Conservation (phyloP, 2,329 filamentous ascomycete genomes). For the Reticulascus tulasneorum region DNA sequence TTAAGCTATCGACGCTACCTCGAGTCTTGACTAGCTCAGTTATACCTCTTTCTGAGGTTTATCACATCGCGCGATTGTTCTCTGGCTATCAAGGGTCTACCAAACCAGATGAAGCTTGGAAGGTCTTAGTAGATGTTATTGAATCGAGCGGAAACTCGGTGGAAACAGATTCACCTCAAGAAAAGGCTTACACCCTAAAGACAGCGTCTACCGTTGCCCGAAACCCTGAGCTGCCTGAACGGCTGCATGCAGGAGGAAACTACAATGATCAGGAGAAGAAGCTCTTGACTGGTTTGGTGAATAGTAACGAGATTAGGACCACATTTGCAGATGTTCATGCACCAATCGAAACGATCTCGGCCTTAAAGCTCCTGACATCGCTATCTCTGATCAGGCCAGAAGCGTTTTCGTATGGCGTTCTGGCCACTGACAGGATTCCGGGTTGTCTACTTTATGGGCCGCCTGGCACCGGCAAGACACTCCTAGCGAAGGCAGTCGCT, state of each 20-base stretch:
- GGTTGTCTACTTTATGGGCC: conserved; percentile 86
- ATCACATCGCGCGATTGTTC: conserved; percentile 28
- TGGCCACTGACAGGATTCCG: conserved; percentile 86
- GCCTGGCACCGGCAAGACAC: conserved; percentile 73
- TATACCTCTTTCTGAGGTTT: conserved; percentile 34
- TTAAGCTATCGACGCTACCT: conserved; percentile 16
- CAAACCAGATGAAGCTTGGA: conserved; percentile 3
- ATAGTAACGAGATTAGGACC: conserved; percentile 76
- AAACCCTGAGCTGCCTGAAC: conserved; percentile 13
- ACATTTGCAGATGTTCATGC: conserved; percentile 87
- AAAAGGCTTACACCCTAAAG: conserved; percentile 7
- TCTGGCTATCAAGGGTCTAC: conserved; percentile 10
- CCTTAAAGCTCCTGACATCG: conserved; percentile 83
- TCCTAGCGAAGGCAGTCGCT: conserved; percentile 65
- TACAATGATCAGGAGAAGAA: conserved; percentile 78
- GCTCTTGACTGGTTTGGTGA: conserved; percentile 75
- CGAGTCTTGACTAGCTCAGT: conserved; percentile 20
- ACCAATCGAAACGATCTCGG: conserved; percentile 75
- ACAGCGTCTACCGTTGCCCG: conserved; percentile 1
- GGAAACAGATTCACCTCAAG: conserved; percentile 4
- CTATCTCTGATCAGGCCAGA: conserved; percentile 84
- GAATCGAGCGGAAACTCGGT: conserved; percentile 12
- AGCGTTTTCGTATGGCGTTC: conserved; percentile 92
- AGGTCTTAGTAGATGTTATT: conserved; percentile 15
- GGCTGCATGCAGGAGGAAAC: conserved; percentile 25